Base-by-base conservation (phyloP, 768 basidiomycete species). In the Pleurotus cornucopiae region DNA sequence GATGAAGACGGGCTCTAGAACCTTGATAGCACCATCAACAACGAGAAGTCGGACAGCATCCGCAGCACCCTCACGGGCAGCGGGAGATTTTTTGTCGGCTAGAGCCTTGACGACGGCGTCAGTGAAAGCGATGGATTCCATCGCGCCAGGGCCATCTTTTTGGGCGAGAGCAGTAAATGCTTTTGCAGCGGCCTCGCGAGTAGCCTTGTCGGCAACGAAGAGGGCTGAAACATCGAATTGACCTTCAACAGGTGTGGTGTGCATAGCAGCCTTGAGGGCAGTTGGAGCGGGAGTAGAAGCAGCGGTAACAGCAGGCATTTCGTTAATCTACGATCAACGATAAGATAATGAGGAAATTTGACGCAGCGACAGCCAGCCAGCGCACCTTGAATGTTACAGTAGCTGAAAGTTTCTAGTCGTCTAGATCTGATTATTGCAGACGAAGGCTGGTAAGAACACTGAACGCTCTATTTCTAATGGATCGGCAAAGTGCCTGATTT, bases 1-100 rank as follows among this genome's bases (percentile, higher is more conserved):
- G 69, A 95, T 72, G 76, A 98, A 90, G 67, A 85, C 80, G 40
- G 94, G 92, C 73, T 96, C 94, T 61, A 99, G 84, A 46, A 90
- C 85, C 65, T 82, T 86, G 62, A 85, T 75, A 46, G 87, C 88
- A 62, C 88, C 90, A 57, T 83, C 77, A 67, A 81, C 79, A 62
- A 83, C 77, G 63, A 97, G 74, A 43, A 79, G 75, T 51, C 74
- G 70, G 66, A 97, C 74, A 68, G 88, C 83, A 68, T 78, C 73
- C 51, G 88, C 88, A 54, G 93, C 94, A 63, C 87, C 91, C 73
- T 98, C 91, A 69, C 95, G 93, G 61, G 89, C 83, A 60, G 87
- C 89, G 52, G 93, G 87, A 14, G 89, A 91, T 79, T 95, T 97
- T 84, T 98, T 98, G 85, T 97, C 93, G 72, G 78, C 79, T 61